Base-by-base conservation (phyloP, 805 yeast genomes). In the Ogataea methanolica region DNA sequence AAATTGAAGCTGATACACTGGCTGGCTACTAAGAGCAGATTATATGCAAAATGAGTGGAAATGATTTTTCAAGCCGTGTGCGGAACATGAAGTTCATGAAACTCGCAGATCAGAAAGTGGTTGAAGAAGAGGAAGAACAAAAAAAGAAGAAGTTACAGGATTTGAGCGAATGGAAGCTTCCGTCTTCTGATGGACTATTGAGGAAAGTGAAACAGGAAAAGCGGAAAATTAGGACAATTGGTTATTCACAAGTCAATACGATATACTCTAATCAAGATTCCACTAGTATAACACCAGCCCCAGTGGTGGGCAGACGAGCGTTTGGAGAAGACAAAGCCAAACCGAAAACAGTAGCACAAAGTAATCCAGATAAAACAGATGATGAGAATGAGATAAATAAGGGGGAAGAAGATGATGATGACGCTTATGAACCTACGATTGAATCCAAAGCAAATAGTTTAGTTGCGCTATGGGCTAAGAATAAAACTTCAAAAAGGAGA, bases 71-170 rank as follows among this genome's bases (percentile, higher is more conserved):
- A 26, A 78, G 79, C 57, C 76, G 89, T 58, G 87, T 88, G 57
- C 71, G 84, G 81, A 85, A 83, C 76, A 88, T 88, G 96, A 88
- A 88, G 73, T 82, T 81, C 70, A 78, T 80, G 82, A 70, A 57
- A 45, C 60, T 73, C 34, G 78, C 75, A 21, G 73, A 67, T 36
- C 60, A 61, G n/a, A 64, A 57, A 22, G 67, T 60, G 22, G 61
- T 60, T 49, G 57, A 59, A 46, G 61, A 62, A 29, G 59, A 70
- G 36, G 62, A 63, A n/a, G 71, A 68, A 9, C 42, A 36, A 36
- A 68, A 62, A 36, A 52, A 59, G 36, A 59, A 60, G 45, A 56
- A 49, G 36, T 33, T 36, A 66, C 60, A 41, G 76, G 88, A 82
- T 53, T 19, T 58, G 6, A 77, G 82, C 33, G 81, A 78, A 58